Base-by-base conservation (phyloP, 1,284 basidiomycete species). In the Violaceomyces palustris region DNA sequence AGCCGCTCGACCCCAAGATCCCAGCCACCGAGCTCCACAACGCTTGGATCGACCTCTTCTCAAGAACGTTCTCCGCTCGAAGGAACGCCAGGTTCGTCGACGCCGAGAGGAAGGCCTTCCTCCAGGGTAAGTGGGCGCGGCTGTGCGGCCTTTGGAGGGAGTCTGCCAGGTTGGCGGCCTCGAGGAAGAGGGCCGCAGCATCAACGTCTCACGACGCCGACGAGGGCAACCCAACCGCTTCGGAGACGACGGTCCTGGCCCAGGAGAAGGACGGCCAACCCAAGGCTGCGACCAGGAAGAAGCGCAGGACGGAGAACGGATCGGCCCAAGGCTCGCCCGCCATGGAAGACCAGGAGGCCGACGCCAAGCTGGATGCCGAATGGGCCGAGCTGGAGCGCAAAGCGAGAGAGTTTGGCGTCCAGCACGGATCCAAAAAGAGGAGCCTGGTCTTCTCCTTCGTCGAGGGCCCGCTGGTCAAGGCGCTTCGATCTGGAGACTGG, bases 391-490 rank as follows among this genome's bases (percentile, higher is more conserved):
- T 97, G 56, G 79, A 85, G 45, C 77, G 72, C 24, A 82, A 85
- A 23, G 82, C 93, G 3, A 78, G 81, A 29, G 82, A 85, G 27
- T 98, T 98, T 65, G 86, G 92, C 22, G 45, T 64, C 11, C 61
- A 70, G 29, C 61, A 69, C 36, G 63, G 60, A 3, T 39, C 55
- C 33, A 55, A 55, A 42, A 53, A 58, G 39, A 60, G 61, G 41
- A 67, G 61, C 18, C 56, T 73, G 24, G 66, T 68, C 42, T 98
- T 98, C 69, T 84, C 84, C 5, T 98, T 97, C 64, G 84, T 97
- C 3, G 94, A 99, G 71, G 94, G 94, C 0, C 93, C 94, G 8
- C 77, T 99, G 11, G 84, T 97, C n/a, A 87, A 86, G 64, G 94
- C 94, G 0, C 75, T 99, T 47, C 81, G 85, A 32, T 80, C 81